Evolutionary conservation across 257 asterid species (phyloP).

Genomic region (Thymus quinquecostatus): DNA sequence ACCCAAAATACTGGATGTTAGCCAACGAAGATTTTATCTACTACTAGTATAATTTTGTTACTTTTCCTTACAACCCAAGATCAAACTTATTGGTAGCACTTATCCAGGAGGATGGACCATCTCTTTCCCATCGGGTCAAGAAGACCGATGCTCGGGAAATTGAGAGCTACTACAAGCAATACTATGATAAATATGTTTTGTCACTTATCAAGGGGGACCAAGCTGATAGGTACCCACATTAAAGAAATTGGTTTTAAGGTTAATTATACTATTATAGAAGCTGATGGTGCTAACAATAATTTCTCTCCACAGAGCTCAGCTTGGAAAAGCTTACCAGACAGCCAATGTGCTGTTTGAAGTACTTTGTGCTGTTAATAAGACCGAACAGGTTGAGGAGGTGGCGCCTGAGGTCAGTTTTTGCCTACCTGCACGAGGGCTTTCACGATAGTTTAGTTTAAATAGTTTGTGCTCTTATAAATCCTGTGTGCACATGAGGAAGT

Average conservation of each 20-base stretch:
- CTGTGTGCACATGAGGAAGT: conserved; percentile 13
- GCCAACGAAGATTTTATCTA: conserved; percentile 3
- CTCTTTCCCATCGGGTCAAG: conserved; percentile 82
- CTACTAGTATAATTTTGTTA: neutral
- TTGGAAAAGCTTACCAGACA: conserved; percentile 97
- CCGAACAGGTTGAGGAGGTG: conserved; percentile 94
- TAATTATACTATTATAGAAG: conserved; percentile 11
- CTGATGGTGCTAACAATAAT: conserved; percentile 7
- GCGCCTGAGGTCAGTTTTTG: conserved; percentile 85
- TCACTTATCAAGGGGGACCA: conserved; percentile 95
- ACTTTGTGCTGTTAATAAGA: conserved; percentile 95
- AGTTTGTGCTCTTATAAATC: neutral
- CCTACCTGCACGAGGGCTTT: conserved; percentile 1
- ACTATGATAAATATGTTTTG: conserved; percentile 87
- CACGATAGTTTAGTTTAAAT: neutral
- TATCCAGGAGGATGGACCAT: conserved; percentile 81
- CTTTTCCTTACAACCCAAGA: conserved; percentile 13
- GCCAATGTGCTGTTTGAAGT: conserved; percentile 98
- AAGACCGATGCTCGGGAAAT: conserved; percentile 98
- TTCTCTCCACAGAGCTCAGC: conserved; percentile 73
- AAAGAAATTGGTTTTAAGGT: conserved; percentile 13
- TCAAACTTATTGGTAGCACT: conserved; percentile 21
- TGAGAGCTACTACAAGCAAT: conserved; percentile 95
- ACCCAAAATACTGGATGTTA: conserved; percentile 22
- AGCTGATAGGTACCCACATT: conserved; percentile 73